Conservation (phyloP, 306 rosid genomes). For the Cucurbita argyrosperma region DNA sequence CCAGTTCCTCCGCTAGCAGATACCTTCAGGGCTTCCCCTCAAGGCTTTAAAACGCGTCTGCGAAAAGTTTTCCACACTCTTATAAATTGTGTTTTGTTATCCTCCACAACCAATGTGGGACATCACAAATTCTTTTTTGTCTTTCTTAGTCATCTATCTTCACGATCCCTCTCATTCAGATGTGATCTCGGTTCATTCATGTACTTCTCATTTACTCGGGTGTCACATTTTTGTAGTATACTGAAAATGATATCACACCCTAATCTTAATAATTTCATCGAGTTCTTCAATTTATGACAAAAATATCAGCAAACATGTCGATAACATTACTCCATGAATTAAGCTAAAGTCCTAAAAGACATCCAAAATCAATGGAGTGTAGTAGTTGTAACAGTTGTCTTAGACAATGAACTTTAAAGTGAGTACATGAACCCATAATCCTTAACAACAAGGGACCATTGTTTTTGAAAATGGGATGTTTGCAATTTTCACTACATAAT, state of each 20-base stretch:
- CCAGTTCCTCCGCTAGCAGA: too few species aligned
- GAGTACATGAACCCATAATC: constrained; percentile 45
- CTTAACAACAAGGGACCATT: constrained; percentile 36
- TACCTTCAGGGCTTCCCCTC: too few species aligned
- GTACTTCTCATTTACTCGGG: too few species aligned
- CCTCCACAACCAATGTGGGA: too few species aligned
- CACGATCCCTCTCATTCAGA: neutral
- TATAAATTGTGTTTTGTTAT: too few species aligned
- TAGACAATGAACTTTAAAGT: constrained; percentile 19
- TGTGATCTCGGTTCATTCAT: neutral
- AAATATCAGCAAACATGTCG: neutral
- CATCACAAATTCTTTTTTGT: too few species aligned
- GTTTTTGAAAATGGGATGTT: constrained; percentile 58
- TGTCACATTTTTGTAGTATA: neutral
- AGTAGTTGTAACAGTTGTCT: constrained; percentile 16
- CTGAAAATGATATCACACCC: neutral
- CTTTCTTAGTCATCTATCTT: neutral
- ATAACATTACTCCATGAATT: neutral
- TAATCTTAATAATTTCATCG: neutral
- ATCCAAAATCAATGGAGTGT: neutral
- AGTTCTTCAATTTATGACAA: neutral
- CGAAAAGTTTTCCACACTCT: too few species aligned
- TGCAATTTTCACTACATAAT: constrained; percentile 26
- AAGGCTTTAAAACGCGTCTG: too few species aligned
- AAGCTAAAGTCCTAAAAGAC: neutral